Base-by-base conservation (phyloP, 2,329 filamentous ascomycete genomes). In the Cladosporium sp. region DNA sequence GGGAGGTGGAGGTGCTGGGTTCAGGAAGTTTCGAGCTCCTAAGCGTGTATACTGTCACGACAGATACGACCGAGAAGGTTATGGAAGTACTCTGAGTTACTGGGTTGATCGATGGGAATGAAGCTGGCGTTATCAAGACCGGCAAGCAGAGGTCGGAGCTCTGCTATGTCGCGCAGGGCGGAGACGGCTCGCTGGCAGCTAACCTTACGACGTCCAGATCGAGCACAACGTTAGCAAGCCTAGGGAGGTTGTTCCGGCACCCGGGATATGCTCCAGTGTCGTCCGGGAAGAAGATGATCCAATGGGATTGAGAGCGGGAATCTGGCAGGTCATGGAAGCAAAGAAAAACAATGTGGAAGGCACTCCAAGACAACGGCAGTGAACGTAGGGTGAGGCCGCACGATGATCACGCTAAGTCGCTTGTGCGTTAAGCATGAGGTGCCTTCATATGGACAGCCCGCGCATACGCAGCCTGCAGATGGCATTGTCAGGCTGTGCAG, bases 401-500 rank as follows among this genome's bases (percentile, higher is more conserved):
- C 34, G 36, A 30, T 25, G 34, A 56, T 54, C 60, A 63, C 60
- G 49, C 60, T 43, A 56, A 16, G 34, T 39, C 28, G 34, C 49
- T 28, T 56, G 49, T 56, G 60, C 60, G 60, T 56, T 28, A 51
- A 61, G 58, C 58, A 51, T 51, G 43, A 63, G 32, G 48, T 56
- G 60, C 49, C 48, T 46, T 56, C 49, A 28, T 43, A 34, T 51
- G 53, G 49, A 30, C 49, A 34, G 60, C 32, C 60, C 49, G 60
- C 60, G 49, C 60, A 63, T 63, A 63, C n/a, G 60, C 48, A 59
- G 23, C 46, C 63, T 39, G 63, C 63, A 65, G 63, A 65, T 34
- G 60, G 63, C 63, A 65, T 65, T 65, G 63, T 65, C 63, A 59
- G 63, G 63, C 56, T 58, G 54, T 65, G 63, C 56, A 59, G 63